Base-by-base conservation (phyloP, 441 rosid genomes). In the Cnidoscolus chayamansa region DNA sequence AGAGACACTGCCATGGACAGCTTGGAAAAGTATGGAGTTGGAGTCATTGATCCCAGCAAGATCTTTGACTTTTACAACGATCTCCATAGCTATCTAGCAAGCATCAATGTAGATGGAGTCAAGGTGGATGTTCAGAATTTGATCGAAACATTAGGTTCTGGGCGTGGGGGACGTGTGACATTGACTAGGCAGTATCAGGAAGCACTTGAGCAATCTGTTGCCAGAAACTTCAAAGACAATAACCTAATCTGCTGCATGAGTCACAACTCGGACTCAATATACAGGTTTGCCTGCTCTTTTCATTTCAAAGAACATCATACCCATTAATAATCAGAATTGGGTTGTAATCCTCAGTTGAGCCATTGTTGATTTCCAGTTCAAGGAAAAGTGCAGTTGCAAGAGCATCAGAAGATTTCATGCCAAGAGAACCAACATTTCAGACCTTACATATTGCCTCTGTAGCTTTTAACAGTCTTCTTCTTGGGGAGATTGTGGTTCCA, bases 351-450 rank as follows among this genome's bases (percentile, higher is more conserved):
- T 75, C 40, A 74, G 72, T 30, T 49, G 50, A 43, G 25, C 74
- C 20, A 47, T 43, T 61, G 48, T 43, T 51, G 75, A 17, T 30
- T 76, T 64, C 19, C 86, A 90, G 93, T 76, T 86, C 86, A 16
- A 86, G 78, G 69, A 79, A 35, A 66, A 86, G 90, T 65, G 86
- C 89, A 1, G 83, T 82, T 10, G 89, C 88, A 53, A 88, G 96
- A 76, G 91, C 90, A 40, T 87, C 93, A 10, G 91, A 90, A 53
- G 96, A 88, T 79, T 90, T 88, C 81, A 85, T 83, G 91, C 96
- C 96, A 12, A 82, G 82, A 74, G 86, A 88, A 67, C 88, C 84
- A 47, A 76, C 86, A 58, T 74, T 85, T 0, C 96, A 88, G 86
- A 87, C 93, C 6, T 71, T 88, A 74, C 93, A 90, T 72, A 49